These are phyloP conservation scores for Epicoccum sorghinum DNA, from an alignment of 2,329 filamentous ascomycete species.

Conservation along the genomic window DNA sequence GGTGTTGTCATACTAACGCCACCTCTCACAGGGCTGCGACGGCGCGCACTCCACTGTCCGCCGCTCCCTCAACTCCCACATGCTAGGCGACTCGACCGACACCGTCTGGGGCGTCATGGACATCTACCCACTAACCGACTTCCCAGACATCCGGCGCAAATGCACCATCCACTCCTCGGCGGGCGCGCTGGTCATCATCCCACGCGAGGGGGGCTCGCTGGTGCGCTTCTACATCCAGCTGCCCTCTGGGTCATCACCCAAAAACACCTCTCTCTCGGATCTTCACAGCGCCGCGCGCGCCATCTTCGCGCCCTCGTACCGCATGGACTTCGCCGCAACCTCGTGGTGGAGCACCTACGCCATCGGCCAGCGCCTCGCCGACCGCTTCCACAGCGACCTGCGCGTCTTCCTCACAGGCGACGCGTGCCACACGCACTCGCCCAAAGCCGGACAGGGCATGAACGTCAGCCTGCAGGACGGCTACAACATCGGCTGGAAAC, in stretches of 20 bases:
- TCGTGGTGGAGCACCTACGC: slow-evolving; percentile 76
- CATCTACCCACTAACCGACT: slow-evolving; percentile 56
- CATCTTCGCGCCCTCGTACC: slow-evolving; percentile 61
- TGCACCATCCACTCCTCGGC: slow-evolving; percentile 54
- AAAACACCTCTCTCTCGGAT: slow-evolving; percentile 59
- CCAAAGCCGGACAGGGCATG: slow-evolving; percentile 73
- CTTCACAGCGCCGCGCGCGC: slow-evolving; percentile 59
- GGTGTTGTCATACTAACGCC: too few relatives aligned
- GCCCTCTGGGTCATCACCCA: slow-evolving; percentile 56
- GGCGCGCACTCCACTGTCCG: slow-evolving; percentile 61
- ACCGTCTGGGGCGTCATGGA: slow-evolving; percentile 65
- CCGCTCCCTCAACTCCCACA: slow-evolving; percentile 58
- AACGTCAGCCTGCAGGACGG: slow-evolving; percentile 66
- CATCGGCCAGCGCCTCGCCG: slow-evolving; percentile 73
- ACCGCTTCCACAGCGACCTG: slow-evolving; percentile 68
- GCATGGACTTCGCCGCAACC: slow-evolving; percentile 62
- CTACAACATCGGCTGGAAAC: slow-evolving; percentile 65
- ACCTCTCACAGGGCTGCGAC: slow-evolving; percentile 52
- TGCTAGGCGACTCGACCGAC: slow-evolving; percentile 65
- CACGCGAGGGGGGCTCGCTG: slow-evolving; percentile 61
- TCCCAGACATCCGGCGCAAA: slow-evolving; percentile 60
- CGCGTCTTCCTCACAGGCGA: slow-evolving; percentile 74
- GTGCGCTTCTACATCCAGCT: slow-evolving; percentile 69
- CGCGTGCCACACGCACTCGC: slow-evolving; percentile 72
- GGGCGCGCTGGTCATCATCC: slow-evolving; percentile 58